These are phyloP conservation scores for Plasmodium coatneyi DNA, from an alignment of 169 alveolate species.

Conservation along the genomic window DNA sequence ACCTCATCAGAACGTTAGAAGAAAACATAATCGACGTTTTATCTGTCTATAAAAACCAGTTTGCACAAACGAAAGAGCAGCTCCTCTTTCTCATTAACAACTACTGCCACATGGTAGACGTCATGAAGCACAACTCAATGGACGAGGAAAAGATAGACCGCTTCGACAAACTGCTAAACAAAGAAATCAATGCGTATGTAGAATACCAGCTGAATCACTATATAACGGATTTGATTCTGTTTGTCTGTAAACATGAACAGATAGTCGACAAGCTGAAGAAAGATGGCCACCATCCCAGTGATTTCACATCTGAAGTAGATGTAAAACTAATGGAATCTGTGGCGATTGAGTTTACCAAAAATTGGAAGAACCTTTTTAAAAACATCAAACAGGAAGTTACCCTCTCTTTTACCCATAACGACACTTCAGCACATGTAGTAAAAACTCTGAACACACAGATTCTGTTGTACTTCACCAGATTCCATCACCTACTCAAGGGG, in stretches of 20 bases:
- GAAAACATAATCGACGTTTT: conserved; percentile 1
- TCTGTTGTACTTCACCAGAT: conserved; percentile 58
- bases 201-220: conserved; percentile 29
- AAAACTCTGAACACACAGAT: conserved; percentile 46
- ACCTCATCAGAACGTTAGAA: conserved; percentile 20
- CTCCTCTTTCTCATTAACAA: conserved; percentile 45
- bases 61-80: conserved; percentile 7
- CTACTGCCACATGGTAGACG: conserved; percentile 27
- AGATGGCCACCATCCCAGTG: background rate
- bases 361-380: conserved; percentile 42
- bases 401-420: conserved; percentile 45
- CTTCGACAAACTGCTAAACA: conserved; percentile 19
- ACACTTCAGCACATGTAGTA: conserved; percentile 22
- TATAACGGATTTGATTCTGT: conserved; percentile 25
- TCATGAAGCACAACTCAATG: conserved; percentile 9
- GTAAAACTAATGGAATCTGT: conserved; percentile 30
- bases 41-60: background rate
- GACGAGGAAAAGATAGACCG: conserved; percentile 18
- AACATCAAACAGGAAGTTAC: conserved; percentile 18
- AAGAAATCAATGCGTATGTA: conserved; percentile 23
- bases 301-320: conserved; percentile 77
- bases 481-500: conserved; percentile 18
- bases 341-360: conserved; percentile 35
- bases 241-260: conserved; percentile 53
- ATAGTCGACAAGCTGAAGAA: background rate